Evolutionary conservation across 2,329 filamentous ascomycete species (phyloP), one percentile per base, ranked within the genome.

Genomic region (Cordyceps cicadae): DNA sequence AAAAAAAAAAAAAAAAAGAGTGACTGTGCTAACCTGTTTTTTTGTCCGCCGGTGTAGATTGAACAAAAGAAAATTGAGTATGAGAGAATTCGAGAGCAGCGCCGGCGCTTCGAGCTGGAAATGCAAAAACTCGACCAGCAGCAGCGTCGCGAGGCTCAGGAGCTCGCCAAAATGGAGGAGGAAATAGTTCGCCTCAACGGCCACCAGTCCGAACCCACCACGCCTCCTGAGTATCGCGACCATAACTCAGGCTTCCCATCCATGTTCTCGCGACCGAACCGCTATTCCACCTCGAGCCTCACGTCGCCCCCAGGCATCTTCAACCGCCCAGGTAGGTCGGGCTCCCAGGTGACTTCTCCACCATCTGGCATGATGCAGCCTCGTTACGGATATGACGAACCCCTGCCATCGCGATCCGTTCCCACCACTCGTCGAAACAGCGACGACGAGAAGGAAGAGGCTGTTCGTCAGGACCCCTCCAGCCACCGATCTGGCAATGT

Each of bases 61-160:
- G 92, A 96, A 73, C 94, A 94, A 76, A 96, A 96, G 76, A 91
- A 92, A 70, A 80, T 90, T 70, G 92, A 96, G 74, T 95, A 95
- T 77, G 93, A 97, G 74, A 87, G 87, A 70, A 87, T 97, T 68
- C 85, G 90, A 66, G 90, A 96, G 74, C 90, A 96, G 73, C 91
- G 90, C 70, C 86, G 90, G 65, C 86, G 89, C 51, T 96, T 96
- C 69, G 92, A 97, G 76, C 87, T 89, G 66, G 91, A 97, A 74
- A 92, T 99, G 85, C 89, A 92, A 72, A 84, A 91, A 67, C 81
- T 97, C 64, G 92, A 96, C 69, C 82, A 92, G 67, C 88, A 94
- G 72, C 89, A 93, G 73, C 87, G 88, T 64, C 86, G 84, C 64
- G 89, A 94, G 70, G 90, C 92, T 71, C 84, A 88, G 67, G 92